Base-by-base conservation (phyloP, 163 green algal species). In the Chloromonas sp. region DNA sequence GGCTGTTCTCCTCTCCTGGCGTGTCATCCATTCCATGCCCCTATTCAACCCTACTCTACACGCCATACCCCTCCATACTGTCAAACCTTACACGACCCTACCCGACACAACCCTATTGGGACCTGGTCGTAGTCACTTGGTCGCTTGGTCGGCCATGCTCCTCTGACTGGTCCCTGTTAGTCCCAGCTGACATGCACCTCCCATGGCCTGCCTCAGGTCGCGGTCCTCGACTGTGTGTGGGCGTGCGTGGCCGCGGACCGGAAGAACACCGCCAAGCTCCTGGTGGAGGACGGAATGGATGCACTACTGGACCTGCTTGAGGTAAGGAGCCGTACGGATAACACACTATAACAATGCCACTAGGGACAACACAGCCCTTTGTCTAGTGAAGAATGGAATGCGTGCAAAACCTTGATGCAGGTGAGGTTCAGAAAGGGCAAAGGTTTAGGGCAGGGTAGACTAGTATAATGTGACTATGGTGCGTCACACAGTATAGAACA, bases 281-380 rank as follows among this genome's bases (percentile, higher is more conserved):
- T 93, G n/a, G 91, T 94, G 78, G 86, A 86, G 0, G 86, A 89
- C n/a, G 90, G 91, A 1, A 58, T 92, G 85, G 91, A 91, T 70
- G 58, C 62, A n/a, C 82, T 94, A 71, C 85, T 91, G 2, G 60
- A 70, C 57, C 82, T 91, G 79, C 79, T 93, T 61, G 86, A 91
- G 83, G 81, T 84, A 58, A 3, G 79, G 5, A 14, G 71, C 13
- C 13, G 66, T 8, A 11, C 66, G 11, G 66, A 11, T 8, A 8
- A 76, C 66, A 76, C 8, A 11, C 8, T 76, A n/a, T 76, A 11
- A 76, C 8, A 11, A 11, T 76, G 66, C 11, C 11, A 76, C 5
- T 8, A 11, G 66, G 11, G 5, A n/a, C 66, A 76, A 11, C 66
- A 76, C 5, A 11, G 66, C 66, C 5, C 66, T n/a, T 8, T 8